phyloP scores from a whole-genome alignment of 2,329 filamentous ascomycete genomes.

The Cercospora zeae-maydis region DNA sequence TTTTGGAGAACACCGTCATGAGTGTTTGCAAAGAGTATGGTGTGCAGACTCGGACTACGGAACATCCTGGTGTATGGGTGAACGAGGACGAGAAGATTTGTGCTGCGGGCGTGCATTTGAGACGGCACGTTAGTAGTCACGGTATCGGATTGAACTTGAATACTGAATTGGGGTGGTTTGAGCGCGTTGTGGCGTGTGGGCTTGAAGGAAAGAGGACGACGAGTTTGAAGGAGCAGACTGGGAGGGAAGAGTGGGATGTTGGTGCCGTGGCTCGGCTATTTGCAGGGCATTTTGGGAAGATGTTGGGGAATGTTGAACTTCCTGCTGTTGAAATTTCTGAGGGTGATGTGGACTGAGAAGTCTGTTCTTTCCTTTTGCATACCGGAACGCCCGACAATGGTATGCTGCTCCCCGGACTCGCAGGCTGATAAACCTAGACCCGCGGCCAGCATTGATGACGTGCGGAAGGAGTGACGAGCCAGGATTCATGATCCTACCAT shows the following conservation, averaged over 20 bases:
- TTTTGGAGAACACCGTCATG: conserved; percentile 75
- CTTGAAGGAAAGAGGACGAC: conserved; percentile 74
- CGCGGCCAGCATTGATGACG: background rate
- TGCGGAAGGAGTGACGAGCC: background rate
- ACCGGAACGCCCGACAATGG: background rate
- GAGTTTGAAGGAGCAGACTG: conserved; percentile 60
- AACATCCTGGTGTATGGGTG: conserved; percentile 81
- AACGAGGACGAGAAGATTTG: conserved; percentile 68
- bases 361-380: no score
- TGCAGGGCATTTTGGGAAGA: conserved; percentile 39
- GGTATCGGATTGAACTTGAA: conserved; percentile 78
- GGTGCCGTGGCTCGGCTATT: conserved; percentile 41
- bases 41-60: conserved; percentile 60
- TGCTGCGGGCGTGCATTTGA: conserved; percentile 85
- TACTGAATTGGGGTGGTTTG: conserved; percentile 61
- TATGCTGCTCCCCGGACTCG: background rate
- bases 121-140: conserved; percentile 77
- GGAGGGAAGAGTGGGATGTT: conserved; percentile 34
- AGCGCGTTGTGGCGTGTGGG: conserved; percentile 85
- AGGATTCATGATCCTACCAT: background rate
- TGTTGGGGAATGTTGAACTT: conserved; percentile 28
- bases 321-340: conserved; percentile 23
- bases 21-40: conserved; percentile 59
- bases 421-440: background rate
- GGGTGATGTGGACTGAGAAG: conserved; percentile 15